phyloP scores from a whole-genome alignment of 2,329 filamentous ascomycete genomes.

The Penicillium sp. region DNA sequence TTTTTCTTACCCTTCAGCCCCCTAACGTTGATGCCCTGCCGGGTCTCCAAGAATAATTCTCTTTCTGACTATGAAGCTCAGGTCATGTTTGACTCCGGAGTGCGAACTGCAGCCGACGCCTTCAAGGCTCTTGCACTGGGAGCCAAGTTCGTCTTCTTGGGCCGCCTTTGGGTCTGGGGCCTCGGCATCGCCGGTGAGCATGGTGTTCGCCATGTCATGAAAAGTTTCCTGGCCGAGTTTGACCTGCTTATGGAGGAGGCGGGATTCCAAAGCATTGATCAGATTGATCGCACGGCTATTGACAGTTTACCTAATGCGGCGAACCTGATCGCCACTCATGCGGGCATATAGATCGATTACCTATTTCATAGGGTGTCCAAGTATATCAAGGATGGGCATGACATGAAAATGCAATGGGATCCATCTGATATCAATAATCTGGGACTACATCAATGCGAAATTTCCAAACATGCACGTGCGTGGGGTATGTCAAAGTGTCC shows the following conservation, averaged over 20 bases:
- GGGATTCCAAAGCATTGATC: constrained; percentile 48
- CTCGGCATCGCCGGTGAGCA: constrained; percentile 55
- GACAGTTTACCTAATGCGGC: neutral
- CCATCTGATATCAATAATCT: no score
- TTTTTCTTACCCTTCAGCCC: neutral
- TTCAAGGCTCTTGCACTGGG: constrained; percentile 58
- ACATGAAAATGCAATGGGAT: no score
- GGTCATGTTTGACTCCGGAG: constrained; percentile 57
- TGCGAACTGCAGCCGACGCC: constrained; percentile 53
- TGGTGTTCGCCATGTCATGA: constrained; percentile 58
- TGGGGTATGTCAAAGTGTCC: no score
- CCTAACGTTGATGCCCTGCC: no score
- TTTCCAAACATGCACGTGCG: no score
- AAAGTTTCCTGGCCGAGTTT: constrained; percentile 55
- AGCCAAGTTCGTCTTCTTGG: constrained; percentile 58
- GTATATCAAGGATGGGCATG: neutral
- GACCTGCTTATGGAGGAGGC: constrained; percentile 58
- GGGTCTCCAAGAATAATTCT: neutral
- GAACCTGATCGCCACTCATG: neutral
- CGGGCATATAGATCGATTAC: neutral
- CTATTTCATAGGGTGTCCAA: no score
- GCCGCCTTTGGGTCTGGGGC: constrained; percentile 56
- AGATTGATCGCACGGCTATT: constrained; percentile 41
- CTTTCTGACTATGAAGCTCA: constrained; percentile 29
- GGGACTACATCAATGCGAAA: no score